Evolutionary conservation across 495 filamentous ascomycete species (phyloP), one percentile per base, ranked within the genome.

Genomic region (Jackrogersella minutella): DNA sequence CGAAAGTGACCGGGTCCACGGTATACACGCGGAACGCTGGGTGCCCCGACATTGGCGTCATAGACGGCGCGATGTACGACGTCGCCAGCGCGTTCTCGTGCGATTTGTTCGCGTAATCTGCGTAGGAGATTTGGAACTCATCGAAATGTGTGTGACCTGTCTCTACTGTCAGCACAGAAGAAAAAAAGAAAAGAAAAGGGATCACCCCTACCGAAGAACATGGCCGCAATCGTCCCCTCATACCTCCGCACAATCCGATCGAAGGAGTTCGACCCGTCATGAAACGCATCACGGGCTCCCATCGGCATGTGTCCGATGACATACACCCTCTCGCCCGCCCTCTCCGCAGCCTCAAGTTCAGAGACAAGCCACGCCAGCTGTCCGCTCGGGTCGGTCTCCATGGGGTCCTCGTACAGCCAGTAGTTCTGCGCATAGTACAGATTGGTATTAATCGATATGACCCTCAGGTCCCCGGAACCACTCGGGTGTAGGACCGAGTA

Each of bases 391-490:
- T 86, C 83, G 10, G 34, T 69, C 46, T 83, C 76, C 79, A 84
- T 82, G 1, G 80, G 75, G 10, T 79, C 73, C 47, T 79, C 66
- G 62, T 84, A 87, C 14, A 80, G 60, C 76, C 80, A 82, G 74
- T 81, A 85, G 73, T 87, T 86, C 39, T 79, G 74, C 44, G 77
- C 78, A 66, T 87, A 86, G 76, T 84, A 87, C 67, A 86, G 76
- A 60, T 84, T 80, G 31, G 81, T 87, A 72, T 83, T 88, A 60
- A 86, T 77, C 13, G 83, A 85, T 65, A 88, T 86, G 39, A 88
- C 76, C 13, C 82, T 77, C 2, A 88, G 77, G 10, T 79, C 78
- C 33, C 74, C 77, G 41, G 66, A 66, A 19, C 72, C 73, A 8
- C 77, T 75, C 41, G 30, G 8, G 24, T 56, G 28, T 11, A 21